A percentile compares a stretch with the other conserved stretches of the same genome.
phyloP scores from a whole-genome alignment of 768 basidiomycete genomes.

The Rhizopogon roseolus region DNA sequence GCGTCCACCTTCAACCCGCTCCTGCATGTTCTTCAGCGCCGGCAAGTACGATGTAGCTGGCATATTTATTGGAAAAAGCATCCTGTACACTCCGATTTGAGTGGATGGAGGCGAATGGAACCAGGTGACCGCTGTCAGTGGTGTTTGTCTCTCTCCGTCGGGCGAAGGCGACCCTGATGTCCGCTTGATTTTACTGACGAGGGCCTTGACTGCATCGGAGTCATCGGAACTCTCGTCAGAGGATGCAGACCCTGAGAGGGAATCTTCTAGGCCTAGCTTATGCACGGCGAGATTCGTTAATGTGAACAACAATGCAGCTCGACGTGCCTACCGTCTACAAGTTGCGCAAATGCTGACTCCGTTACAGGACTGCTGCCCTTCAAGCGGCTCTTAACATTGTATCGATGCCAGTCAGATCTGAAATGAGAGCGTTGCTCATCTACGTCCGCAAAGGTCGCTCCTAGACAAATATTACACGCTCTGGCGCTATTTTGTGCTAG shows the following conservation, averaged over 20 bases:
- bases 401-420: slow-evolving; percentile 96
- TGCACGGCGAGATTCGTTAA: background rate
- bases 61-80: slow-evolving; percentile 54
- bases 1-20: slow-evolving; percentile 46
- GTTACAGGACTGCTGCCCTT: slow-evolving; percentile 57
- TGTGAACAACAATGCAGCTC: too few species aligned
- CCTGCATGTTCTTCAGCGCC: slow-evolving; percentile 65
- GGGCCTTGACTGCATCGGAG: slow-evolving; percentile 61
- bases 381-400: slow-evolving; percentile 86
- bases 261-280: slow-evolving; percentile 67
- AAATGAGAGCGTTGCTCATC: slow-evolving; percentile 85
- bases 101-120: slow-evolving; percentile 85
- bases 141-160: slow-evolving; percentile 32
- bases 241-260: slow-evolving; percentile 88
- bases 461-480: slow-evolving; percentile 71
- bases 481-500: slow-evolving; percentile 27
- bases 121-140: slow-evolving; percentile 78
- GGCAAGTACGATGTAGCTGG: slow-evolving; percentile 46
- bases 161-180: slow-evolving; percentile 44
- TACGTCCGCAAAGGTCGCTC: slow-evolving; percentile 63
- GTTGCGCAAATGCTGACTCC: slow-evolving; percentile 66
- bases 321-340: slow-evolving; percentile 68
- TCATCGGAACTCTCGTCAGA: slow-evolving; percentile 55
- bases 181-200: slow-evolving; percentile 58
- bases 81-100: slow-evolving; percentile 85